Percentiles rank a stretch among this genome's conserved stretches.
Evolutionary conservation across 331 rosid genomes (phyloP).

Genomic region (Pyracantha coccinea): DNA sequence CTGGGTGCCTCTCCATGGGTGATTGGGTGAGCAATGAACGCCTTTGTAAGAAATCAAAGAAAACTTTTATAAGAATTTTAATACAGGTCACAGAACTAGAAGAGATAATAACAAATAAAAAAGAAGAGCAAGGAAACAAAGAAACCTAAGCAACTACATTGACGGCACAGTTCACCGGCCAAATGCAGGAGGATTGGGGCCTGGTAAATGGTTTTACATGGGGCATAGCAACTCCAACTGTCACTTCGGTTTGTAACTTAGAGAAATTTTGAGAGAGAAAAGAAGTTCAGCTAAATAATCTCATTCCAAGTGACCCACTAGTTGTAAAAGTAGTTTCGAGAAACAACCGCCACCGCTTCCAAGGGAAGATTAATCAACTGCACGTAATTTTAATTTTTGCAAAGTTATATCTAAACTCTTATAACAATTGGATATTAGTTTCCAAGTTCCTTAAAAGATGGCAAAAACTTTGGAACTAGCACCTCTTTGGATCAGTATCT

Average conservation of each 20-base stretch:
- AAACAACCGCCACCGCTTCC: not conserved
- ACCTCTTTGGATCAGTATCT: not conserved
- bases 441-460: not conserved
- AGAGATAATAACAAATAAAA: not conserved
- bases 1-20: conserved; percentile 33
- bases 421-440: not conserved
- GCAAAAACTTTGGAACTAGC: not conserved
- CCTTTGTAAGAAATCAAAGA: conserved; percentile 28
- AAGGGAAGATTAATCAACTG: not conserved
- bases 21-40: conserved; percentile 95
- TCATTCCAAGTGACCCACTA: not conserved
- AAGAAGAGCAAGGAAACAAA: not conserved
- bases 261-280: not conserved
- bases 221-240: not conserved
- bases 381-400: not conserved
- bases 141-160: not conserved
- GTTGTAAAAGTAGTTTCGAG: not conserved
- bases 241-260: not conserved
- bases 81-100: not conserved
- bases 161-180: too few species aligned
- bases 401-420: not conserved
- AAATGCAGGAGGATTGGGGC: too few species aligned
- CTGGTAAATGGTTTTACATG: not conserved
- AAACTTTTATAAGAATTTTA: not conserved
- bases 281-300: not conserved